Conservation (phyloP, 805 yeast genomes). For the Crinitomyces ghanaensis region DNA sequence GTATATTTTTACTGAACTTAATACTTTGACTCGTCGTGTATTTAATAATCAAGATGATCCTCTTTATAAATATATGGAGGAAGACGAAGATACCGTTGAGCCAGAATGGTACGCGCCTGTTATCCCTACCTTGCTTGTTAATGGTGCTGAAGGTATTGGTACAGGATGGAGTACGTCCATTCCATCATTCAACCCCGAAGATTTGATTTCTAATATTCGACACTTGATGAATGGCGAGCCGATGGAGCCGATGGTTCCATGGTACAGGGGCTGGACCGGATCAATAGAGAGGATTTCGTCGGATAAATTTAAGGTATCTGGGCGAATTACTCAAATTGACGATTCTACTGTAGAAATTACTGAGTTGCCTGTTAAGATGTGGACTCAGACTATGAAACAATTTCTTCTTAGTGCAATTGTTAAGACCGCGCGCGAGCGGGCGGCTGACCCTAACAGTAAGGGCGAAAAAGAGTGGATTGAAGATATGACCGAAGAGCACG, state of each 20-base stretch:
- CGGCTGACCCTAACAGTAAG: too few species aligned
- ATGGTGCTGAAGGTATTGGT: constrained; percentile 97
- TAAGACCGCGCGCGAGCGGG: constrained; percentile 52
- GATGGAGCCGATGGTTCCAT: constrained; percentile 66
- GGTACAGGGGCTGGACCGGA: constrained; percentile 97
- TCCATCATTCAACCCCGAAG: constrained; percentile 82
- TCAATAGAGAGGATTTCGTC: constrained; percentile 43
- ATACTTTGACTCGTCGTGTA: constrained; percentile 59
- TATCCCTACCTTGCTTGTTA: constrained; percentile 88
- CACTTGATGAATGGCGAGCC: constrained; percentile 65
- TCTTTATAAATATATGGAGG: constrained; percentile 67
- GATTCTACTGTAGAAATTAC: constrained; percentile 75
- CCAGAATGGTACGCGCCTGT: constrained; percentile 94
- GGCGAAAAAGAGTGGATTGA: constrained; percentile 59
- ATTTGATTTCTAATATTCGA: constrained; percentile 63
- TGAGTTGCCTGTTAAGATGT: constrained; percentile 82
- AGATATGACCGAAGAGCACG: constrained; percentile 92
- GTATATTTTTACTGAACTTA: constrained; percentile 82
- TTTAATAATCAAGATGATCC: constrained; percentile 76
- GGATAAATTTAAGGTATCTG: constrained; percentile 69
- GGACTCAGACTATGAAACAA: constrained; percentile 90
- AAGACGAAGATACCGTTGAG: constrained; percentile 88
- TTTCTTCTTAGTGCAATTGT: constrained; percentile 40
- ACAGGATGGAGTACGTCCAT: constrained; percentile 97
- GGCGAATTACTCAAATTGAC: constrained; percentile 71